Base-by-base conservation (phyloP, 495 filamentous ascomycete genomes). In the Rostrohypoxylon terebratum region DNA sequence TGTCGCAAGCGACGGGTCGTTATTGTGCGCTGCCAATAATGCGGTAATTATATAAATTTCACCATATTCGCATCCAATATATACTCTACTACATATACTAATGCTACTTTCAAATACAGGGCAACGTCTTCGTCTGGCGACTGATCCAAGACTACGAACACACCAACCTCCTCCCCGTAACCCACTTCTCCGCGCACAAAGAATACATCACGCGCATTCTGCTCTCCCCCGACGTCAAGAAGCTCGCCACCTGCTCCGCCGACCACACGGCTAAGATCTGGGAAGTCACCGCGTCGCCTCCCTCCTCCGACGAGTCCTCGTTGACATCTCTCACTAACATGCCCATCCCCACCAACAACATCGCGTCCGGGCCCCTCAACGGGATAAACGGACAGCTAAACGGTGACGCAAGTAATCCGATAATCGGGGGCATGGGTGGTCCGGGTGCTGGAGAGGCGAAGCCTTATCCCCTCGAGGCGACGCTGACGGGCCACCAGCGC, bases 241-340 rank as follows among this genome's bases (percentile, higher is more conserved):
- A 98, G 78, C 89, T 99, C 21, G 96, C 96, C 2, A 99, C 96
- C 45, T 99, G 96, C 84, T 96, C 93, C 40, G 96, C 96, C 28
- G 96, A 99, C 81, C 96, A 98, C 80, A 98, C 94, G 0, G 96
- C 96, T 66, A 96, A 96, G 78, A 98, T 99, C 55, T 99, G 96
- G 96, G 90, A 93, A 66, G 91, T 97, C 16, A 91, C 94, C 67
- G 83, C 60, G 77, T 85, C 80, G 0, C 85, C 86, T 0, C 79
- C 83, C n/a, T 78, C 85, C 25, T 77, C 80, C 42, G 86, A 84
- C 44, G 66, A 69, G 45, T 69, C 71, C 14, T 69, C 66, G 13
- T 77, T 65, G 18, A 70, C 73, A 1, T 68, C 68, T 6, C 51
- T 73, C 34, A 36, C 50, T 34, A 64, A 51, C 55, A 44, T 25